Evolutionary conservation across 2,329 filamentous ascomycete species (phyloP).

Genomic region (Ophiocordyceps robertsii): DNA sequence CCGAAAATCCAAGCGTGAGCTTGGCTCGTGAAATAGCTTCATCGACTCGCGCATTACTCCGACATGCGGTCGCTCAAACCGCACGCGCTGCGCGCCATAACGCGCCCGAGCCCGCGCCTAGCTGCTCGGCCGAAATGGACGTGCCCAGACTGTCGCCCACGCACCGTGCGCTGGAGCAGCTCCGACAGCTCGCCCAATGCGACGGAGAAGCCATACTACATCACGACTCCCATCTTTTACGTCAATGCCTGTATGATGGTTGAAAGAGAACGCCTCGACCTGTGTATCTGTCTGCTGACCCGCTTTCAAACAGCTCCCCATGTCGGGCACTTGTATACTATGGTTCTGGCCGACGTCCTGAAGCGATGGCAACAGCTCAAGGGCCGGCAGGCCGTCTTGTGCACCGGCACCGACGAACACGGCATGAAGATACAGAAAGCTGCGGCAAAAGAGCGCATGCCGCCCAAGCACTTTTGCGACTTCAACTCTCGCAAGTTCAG

Average conservation of each 20-base stretch:
- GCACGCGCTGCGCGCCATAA: not conserved
- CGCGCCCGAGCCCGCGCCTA: not conserved
- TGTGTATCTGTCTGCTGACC: not conserved
- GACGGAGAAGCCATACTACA: slow-evolving; percentile 68
- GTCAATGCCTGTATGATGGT: slow-evolving; percentile 68
- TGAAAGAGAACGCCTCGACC: not conserved
- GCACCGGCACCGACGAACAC: slow-evolving; percentile 93
- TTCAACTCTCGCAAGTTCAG: slow-evolving; percentile 67
- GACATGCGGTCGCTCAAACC: not conserved
- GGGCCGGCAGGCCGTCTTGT: slow-evolving; percentile 57
- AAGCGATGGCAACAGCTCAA: slow-evolving; percentile 82
- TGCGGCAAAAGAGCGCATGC: slow-evolving; percentile 53
- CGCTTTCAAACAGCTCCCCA: slow-evolving; percentile 54
- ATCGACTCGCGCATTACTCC: not conserved
- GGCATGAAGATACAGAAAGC: slow-evolving; percentile 95
- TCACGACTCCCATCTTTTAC: slow-evolving; percentile 97
- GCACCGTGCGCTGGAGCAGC: slow-evolving; percentile 17
- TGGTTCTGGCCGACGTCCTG: slow-evolving; percentile 79
- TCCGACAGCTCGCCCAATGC: slow-evolving; percentile 11
- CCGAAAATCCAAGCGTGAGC: not conserved
- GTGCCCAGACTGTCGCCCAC: not conserved
- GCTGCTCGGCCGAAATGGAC: not conserved
- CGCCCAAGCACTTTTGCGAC: slow-evolving; percentile 81
- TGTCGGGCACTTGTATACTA: slow-evolving; percentile 86
- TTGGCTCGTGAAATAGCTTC: not conserved